Conservation (phyloP, 768 basidiomycete genomes). For the Xerocomus brunneocitrinus region DNA sequence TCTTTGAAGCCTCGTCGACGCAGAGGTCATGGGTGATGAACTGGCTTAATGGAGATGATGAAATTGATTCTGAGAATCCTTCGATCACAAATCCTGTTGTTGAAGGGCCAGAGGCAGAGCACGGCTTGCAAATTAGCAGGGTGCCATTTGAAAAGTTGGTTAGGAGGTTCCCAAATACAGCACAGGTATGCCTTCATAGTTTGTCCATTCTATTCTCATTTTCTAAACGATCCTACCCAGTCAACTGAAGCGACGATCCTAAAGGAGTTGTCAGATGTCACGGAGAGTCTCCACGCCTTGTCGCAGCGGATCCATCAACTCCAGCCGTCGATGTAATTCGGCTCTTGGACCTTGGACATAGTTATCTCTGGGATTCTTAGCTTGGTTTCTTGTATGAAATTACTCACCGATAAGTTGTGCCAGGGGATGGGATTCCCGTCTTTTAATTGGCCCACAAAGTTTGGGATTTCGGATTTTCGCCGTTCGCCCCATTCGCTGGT, state of each 20-base stretch:
- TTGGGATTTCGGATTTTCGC: too few species aligned
- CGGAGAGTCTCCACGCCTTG: slow-evolving; percentile 37
- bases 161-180: slow-evolving; percentile 67
- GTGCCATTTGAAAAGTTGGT: slow-evolving; percentile 67
- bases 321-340: slow-evolving; percentile 8
- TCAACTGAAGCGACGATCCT: slow-evolving; percentile 67
- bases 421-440: background rate
- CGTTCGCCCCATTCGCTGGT: too few species aligned
- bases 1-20: slow-evolving; percentile 61
- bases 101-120: slow-evolving; percentile 47
- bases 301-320: slow-evolving; percentile 33
- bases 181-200: slow-evolving; percentile 46
- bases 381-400: background rate
- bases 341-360: background rate
- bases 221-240: slow-evolving; percentile 33
- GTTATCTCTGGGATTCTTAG: background rate
- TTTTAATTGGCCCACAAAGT: too few species aligned
- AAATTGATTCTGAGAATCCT: slow-evolving; percentile 53
- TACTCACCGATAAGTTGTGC: background rate
- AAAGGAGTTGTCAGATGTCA: slow-evolving; percentile 57
- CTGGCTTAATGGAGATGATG: slow-evolving; percentile 61
- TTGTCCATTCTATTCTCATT: slow-evolving; percentile 2
- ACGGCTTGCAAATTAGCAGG: slow-evolving; percentile 62
- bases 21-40: slow-evolving; percentile 61
- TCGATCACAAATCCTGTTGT: slow-evolving; percentile 56